Evolutionary conservation across 2,329 filamentous ascomycete genomes (phyloP), one percentile per base, ranked within the genome.

Genomic region (Pestalotiopsis sp.): DNA sequence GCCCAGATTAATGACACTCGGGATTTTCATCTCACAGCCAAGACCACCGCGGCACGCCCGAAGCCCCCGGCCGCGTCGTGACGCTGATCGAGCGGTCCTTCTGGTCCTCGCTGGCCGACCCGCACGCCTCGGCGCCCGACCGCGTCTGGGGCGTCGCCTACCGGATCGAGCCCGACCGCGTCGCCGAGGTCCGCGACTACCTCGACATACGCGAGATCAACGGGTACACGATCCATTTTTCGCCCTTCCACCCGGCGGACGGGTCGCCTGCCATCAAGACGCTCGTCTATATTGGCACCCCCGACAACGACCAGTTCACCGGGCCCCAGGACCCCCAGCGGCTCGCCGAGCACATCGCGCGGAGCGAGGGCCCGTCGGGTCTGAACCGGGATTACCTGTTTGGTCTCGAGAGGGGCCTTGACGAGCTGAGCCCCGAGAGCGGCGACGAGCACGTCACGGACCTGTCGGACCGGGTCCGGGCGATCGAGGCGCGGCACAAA

Each of bases 141-240:
- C 86, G 83, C 75, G 94, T 98, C 74, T 98, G 95, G 95, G 96
- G 96, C 69, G 93, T 94, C 17, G 96, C 95, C 72, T 97, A 98
- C 83, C 92, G 95, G 77, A 95, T 97, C 80, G 85, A 87, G 36
- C 81, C 90, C 6, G 84, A 88, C 2, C 87, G 90, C 73, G 94
- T 97, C 25, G 86, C 90, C 70, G 91, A 95, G 82, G 95, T 98
- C 4, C 91, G 93, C 74, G 87, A 91, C 69, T 98, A 98, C 79
- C 92, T 99, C 62, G 95, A 98, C 80, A 95, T 98, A 72, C 91
- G 96, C 61, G 96, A 99, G 81, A 97, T 98, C 78, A 97, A 98
- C 82, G 96, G 96, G 31, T 99, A 99, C 82, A 93, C 91, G 67
- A 97, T 97, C 73, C 95, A 98, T 81, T 94, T 94, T 80, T 94